These are phyloP conservation scores for Erysiphe neolycopersici DNA, from an alignment of 2,329 filamentous ascomycete species.

Conservation along the genomic window DNA sequence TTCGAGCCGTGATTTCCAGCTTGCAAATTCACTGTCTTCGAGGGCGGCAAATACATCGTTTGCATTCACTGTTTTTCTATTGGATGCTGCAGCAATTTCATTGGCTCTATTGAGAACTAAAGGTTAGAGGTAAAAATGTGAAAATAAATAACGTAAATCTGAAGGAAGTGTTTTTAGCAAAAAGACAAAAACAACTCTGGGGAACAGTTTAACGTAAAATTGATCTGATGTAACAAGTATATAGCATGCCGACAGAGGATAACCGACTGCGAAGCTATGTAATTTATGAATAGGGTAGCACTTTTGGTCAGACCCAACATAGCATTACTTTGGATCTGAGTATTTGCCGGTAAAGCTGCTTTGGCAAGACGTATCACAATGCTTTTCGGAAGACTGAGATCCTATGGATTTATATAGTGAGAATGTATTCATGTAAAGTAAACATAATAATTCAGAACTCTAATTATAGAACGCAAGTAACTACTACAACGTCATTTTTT, in stretches of 20 bases:
- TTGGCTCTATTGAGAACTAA: conserved; percentile 30
- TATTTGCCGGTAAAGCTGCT: conserved; percentile 53
- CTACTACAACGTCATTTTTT: too few relatives aligned
- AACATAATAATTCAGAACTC: too few relatives aligned
- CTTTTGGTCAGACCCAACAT: conserved; percentile 56
- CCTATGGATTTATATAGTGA: conserved; percentile 18
- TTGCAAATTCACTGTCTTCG: conserved; percentile 44
- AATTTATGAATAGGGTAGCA: conserved; percentile 62
- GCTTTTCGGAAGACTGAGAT: conserved; percentile 52
- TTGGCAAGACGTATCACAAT: conserved; percentile 60
- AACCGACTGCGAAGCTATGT: conserved; percentile 46
- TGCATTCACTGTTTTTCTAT: conserved; percentile 55
- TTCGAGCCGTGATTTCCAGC: conserved; percentile 45
- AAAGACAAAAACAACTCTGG: too few relatives aligned
- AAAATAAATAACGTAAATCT: too few relatives aligned
- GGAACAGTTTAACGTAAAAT: too few relatives aligned
- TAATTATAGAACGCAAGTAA: too few relatives aligned
- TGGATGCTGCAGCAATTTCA: conserved; percentile 35
- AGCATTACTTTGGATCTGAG: conserved; percentile 61
- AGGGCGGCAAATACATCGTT: conserved; percentile 52
- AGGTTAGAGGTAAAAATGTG: not conserved
- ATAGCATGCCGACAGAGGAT: not conserved
- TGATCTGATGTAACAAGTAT: too few relatives aligned
- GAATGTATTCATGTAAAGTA: too few relatives aligned
- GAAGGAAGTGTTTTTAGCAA: too few relatives aligned